These are phyloP conservation scores for Pseudohalonectria lignicola DNA, from an alignment of 2,329 filamentous ascomycete genomes.

Conservation along the genomic window DNA sequence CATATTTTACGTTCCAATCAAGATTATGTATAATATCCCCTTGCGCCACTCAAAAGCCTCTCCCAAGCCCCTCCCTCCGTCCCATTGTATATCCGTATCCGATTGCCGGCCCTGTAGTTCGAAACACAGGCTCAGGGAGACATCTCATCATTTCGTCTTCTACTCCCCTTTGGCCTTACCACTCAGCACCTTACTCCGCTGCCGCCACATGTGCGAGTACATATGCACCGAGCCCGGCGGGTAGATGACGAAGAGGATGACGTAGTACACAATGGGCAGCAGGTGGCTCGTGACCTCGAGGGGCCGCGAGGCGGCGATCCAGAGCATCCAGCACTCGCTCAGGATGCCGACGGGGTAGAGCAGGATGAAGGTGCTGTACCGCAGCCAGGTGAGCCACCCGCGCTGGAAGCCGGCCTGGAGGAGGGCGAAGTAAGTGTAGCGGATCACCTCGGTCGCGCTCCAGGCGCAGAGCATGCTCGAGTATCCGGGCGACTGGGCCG, in stretches of 20 bases:
- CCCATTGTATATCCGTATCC: too few relatives aligned
- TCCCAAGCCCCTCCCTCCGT: too few relatives aligned
- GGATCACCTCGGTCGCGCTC: slow-evolving; percentile 83
- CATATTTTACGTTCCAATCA: too few relatives aligned
- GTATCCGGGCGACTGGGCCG: slow-evolving; percentile 52
- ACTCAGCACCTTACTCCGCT: slow-evolving; percentile 71
- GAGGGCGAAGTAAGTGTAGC: slow-evolving; percentile 84
- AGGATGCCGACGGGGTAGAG: slow-evolving; percentile 87
- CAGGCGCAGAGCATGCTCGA: slow-evolving; percentile 75
- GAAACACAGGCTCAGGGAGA: too few relatives aligned
- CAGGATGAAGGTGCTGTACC: slow-evolving; percentile 87
- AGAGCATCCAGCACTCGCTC: slow-evolving; percentile 78
- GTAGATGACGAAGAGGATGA: slow-evolving; percentile 11
- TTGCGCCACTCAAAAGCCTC: too few relatives aligned
- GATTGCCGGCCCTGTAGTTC: too few relatives aligned
- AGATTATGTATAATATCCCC: too few relatives aligned
- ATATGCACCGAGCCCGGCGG: slow-evolving; percentile 60
- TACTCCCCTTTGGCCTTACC: slow-evolving; percentile 36
- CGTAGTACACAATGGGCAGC: slow-evolving; percentile 31
- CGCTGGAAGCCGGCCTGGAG: slow-evolving; percentile 48
- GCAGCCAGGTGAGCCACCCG: slow-evolving; percentile 60
- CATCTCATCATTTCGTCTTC: slow-evolving; percentile 21
- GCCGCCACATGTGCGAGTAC: slow-evolving; percentile 90
- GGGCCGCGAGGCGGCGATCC: slow-evolving; percentile 49
- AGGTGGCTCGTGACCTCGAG: slow-evolving; percentile 35